Conservation (phyloP, 305 asterid species). For the Fraxinus floribunda region DNA sequence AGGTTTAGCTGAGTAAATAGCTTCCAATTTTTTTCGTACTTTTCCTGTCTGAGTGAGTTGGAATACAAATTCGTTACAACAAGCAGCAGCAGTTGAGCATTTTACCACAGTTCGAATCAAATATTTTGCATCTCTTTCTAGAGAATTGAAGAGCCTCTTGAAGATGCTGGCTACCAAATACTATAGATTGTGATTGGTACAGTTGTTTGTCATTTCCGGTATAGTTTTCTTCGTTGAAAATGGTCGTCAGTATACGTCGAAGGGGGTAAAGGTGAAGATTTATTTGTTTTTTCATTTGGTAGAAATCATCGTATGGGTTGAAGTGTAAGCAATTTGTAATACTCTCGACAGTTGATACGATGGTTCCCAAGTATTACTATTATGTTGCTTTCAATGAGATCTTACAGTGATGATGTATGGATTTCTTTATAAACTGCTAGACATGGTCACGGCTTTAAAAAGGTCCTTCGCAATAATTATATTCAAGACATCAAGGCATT, state of each 20-base stretch:
- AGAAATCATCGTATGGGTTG: not conserved
- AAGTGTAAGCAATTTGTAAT: not conserved
- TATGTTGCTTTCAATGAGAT: not conserved
- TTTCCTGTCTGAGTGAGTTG: not conserved
- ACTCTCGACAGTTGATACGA: not conserved
- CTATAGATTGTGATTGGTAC: not conserved
- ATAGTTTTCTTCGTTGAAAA: not conserved
- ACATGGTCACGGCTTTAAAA: not conserved
- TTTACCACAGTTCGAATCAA: not conserved
- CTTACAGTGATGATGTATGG: not conserved
- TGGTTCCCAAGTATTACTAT: not conserved
- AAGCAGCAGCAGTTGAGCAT: not conserved
- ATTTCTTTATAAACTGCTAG: not conserved
- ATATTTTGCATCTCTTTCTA: not conserved
- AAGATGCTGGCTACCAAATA: not conserved
- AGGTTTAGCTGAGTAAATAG: constrained; percentile 39
- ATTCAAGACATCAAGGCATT: not conserved
- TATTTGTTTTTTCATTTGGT: not conserved
- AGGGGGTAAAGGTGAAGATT: not conserved
- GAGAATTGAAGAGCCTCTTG: not conserved
- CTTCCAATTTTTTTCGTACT: not conserved
- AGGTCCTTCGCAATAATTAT: not conserved
- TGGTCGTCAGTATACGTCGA: not conserved
- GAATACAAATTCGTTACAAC: not conserved
- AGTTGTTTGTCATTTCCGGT: not conserved